Evolutionary conservation across 2,329 filamentous ascomycete species (phyloP).

Genomic region (Alternaria sp.): DNA sequence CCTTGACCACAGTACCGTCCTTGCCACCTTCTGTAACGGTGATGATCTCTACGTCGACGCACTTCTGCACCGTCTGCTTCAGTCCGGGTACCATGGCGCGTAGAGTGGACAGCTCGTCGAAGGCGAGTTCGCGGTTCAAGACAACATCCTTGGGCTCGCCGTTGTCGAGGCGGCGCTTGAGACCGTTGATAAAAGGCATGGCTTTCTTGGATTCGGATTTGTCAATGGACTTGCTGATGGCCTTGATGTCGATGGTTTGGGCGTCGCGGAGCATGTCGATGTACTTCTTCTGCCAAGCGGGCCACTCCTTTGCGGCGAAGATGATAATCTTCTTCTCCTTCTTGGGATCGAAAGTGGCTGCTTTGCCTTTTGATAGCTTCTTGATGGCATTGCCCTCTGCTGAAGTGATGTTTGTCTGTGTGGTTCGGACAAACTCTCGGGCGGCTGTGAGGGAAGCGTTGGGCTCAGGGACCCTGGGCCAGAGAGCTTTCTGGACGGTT

Average conservation of each 20-base stretch:
- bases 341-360: constrained; percentile 83
- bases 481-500: constrained; percentile 81
- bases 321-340: constrained; percentile 92
- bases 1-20: constrained; percentile 64
- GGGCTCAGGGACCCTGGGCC: constrained; percentile 72
- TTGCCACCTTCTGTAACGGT: constrained; percentile 75
- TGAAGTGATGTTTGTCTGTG: constrained; percentile 79
- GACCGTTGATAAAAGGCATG: constrained; percentile 90
- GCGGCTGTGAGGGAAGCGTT: constrained; percentile 76
- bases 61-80: constrained; percentile 75
- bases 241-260: constrained; percentile 77
- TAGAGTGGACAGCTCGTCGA: constrained; percentile 82
- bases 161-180: constrained; percentile 81
- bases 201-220: constrained; percentile 97
- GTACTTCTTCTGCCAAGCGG: constrained; percentile 75
- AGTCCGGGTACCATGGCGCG: constrained; percentile 80
- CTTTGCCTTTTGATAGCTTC: constrained; percentile 93
- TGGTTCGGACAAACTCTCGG: constrained; percentile 80
- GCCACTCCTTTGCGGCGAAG: constrained; percentile 80
- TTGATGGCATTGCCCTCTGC: constrained; percentile 85
- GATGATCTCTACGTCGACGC: constrained; percentile 75
- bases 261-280: constrained; percentile 44
- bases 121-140: constrained; percentile 83
- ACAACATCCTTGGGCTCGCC: constrained; percentile 73
- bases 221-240: constrained; percentile 76